These are phyloP conservation scores for Amanita fuliginea DNA, from an alignment of 768 basidiomycete genomes.

Conservation along the genomic window DNA sequence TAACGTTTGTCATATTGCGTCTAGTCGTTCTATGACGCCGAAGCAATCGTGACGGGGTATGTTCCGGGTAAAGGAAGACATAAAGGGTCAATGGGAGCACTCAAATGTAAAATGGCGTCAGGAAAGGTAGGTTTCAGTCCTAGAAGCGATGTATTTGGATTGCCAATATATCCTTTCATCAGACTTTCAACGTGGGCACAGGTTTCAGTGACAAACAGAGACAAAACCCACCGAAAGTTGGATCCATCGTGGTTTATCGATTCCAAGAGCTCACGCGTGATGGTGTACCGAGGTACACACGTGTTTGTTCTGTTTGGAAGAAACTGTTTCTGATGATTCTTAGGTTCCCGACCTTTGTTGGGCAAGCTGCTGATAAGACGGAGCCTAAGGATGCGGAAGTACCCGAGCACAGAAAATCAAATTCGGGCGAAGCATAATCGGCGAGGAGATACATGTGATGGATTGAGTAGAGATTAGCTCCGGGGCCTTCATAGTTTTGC, in stretches of 20 bases:
- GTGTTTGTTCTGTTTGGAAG: not conserved
- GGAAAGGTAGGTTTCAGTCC: constrained; percentile 35
- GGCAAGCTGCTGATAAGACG: constrained; percentile 40
- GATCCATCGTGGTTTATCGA: constrained; percentile 44
- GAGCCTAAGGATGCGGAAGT: constrained; percentile 46
- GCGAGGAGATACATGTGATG: not conserved
- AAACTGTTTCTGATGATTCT: not conserved
- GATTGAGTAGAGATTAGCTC: not conserved
- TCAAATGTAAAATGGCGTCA: constrained; percentile 49
- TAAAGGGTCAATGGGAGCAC: constrained; percentile 34
- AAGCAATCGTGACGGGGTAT: constrained; percentile 50
- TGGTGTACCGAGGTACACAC: constrained; percentile 41
- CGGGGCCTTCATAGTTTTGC: not conserved
- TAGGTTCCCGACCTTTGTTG: constrained; percentile 46
- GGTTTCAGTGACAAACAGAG: constrained; percentile 45
- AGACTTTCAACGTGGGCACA: constrained; percentile 48
- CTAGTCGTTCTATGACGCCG: constrained; percentile 49
- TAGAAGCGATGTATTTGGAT: not conserved
- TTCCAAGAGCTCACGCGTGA: constrained; percentile 51
- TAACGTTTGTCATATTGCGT: not conserved
- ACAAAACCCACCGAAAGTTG: constrained; percentile 41
- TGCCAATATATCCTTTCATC: not conserved
- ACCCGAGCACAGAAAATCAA: constrained; percentile 18
- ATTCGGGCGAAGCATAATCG: not conserved
- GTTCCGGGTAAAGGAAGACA: constrained; percentile 40